Percentiles rank a stretch among this genome's conserved stretches.
phyloP scores from a whole-genome alignment of 306 rosid genomes.

The Rosa chinensis region DNA sequence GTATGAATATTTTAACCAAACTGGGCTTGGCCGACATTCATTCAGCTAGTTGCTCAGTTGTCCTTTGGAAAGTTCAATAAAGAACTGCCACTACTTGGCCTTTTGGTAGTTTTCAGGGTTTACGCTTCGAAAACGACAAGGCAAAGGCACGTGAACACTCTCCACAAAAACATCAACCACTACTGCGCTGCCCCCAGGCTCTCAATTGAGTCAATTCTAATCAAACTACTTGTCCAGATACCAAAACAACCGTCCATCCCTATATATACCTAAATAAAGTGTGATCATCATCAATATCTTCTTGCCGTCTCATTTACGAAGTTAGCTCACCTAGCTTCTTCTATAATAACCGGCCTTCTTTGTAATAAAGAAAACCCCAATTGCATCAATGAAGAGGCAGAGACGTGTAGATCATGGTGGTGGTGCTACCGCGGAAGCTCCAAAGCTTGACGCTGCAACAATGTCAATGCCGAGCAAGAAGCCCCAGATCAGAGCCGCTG shows the following conservation, averaged over 20 bases:
- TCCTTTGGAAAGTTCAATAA: not conserved
- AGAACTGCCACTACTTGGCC: not conserved
- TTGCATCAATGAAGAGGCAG: constrained; percentile 49
- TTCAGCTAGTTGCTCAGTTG: not conserved
- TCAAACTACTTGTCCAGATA: constrained; percentile 2
- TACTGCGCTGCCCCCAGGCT: not conserved
- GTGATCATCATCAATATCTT: not conserved
- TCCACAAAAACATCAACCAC: not conserved
- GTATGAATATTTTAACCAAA: not conserved
- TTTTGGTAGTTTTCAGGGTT: not conserved
- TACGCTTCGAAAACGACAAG: not conserved
- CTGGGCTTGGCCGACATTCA: not conserved
- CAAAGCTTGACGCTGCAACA: constrained; percentile 36
- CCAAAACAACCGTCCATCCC: constrained; percentile 1
- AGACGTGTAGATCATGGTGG: constrained; percentile 28
- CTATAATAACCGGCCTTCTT: not conserved
- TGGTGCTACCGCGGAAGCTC: constrained; percentile 10
- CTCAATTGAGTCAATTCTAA: not conserved
- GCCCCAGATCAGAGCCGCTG: constrained; percentile 32
- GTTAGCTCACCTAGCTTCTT: not conserved
- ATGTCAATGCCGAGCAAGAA: constrained; percentile 37
- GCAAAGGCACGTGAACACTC: constrained; percentile 23
- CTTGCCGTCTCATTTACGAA: constrained; percentile 21
- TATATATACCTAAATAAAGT: not conserved
- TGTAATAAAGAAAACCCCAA: not conserved